Conservation (phyloP, 176 grass and related monocot genomes). For the Pontederia paniculata region DNA sequence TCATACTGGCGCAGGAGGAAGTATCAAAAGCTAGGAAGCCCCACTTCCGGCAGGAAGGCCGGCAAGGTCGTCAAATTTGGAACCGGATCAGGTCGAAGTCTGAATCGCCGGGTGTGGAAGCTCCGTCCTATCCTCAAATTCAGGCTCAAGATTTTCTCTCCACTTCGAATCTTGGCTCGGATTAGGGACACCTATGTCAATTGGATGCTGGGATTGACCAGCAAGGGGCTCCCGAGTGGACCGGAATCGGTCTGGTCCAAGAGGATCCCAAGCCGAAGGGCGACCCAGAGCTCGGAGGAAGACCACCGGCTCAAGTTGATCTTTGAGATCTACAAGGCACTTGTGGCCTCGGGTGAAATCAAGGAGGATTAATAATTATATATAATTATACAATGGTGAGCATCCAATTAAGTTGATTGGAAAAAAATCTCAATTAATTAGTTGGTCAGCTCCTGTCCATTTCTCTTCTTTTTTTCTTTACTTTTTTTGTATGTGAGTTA, state of each 20-base stretch:
- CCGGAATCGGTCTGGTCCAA: constrained; percentile 41
- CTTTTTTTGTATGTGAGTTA: no score
- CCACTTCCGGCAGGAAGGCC: constrained; percentile 9
- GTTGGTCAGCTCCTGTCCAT: no score
- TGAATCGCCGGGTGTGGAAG: constrained; percentile 25
- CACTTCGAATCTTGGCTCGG: constrained; percentile 34
- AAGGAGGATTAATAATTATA: neutral
- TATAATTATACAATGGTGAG: no score
- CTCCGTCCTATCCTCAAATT: constrained; percentile 35
- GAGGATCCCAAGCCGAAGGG: constrained; percentile 34
- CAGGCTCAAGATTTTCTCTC: constrained; percentile 23
- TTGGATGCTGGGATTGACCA: constrained; percentile 53
- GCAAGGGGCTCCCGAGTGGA: constrained; percentile 26
- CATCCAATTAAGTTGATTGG: no score
- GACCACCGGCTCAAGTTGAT: constrained; percentile 53
- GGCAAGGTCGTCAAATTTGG: constrained; percentile 40
- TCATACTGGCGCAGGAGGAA: constrained; percentile 53
- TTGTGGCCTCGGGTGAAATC: constrained; percentile 42
- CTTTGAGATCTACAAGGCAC: constrained; percentile 68
- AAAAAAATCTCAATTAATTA: neutral
- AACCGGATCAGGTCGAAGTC: constrained; percentile 2
- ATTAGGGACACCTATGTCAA: constrained; percentile 67
- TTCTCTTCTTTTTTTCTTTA: no score
- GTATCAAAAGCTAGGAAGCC: constrained; percentile 28
- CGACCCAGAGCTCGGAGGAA: constrained; percentile 17